Conservation (phyloP, 179 eudicot genomes). For the Gypsophila paniculata region DNA sequence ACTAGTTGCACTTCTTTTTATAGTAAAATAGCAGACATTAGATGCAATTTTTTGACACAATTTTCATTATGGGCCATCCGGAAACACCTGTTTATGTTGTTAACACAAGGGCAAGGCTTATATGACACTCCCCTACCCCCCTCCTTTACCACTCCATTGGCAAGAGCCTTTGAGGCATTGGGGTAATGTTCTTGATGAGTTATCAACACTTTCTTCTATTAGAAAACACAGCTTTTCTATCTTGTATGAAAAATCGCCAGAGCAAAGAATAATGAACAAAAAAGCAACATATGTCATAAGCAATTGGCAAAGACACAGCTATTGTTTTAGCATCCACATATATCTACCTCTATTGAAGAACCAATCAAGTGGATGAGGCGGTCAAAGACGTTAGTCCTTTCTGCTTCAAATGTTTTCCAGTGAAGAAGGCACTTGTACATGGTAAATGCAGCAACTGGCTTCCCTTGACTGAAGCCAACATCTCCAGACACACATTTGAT, state of each 20-base stretch:
- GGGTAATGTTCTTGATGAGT: too few species aligned
- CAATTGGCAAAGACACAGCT: neutral
- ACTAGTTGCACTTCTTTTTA: too few species aligned
- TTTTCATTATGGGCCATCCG: neutral
- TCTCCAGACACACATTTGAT: constrained; percentile 59
- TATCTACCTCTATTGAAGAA: constrained; percentile 67
- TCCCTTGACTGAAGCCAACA: constrained; percentile 87
- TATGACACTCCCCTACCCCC: too few species aligned
- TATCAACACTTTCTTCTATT: neutral
- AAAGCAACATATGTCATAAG: neutral
- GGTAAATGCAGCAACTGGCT: constrained; percentile 86
- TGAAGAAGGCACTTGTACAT: constrained; percentile 87
- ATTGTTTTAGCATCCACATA: constrained; percentile 11
- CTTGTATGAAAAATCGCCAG: neutral
- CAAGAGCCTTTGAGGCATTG: too few species aligned
- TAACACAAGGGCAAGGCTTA: neutral
- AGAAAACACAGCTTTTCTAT: neutral
- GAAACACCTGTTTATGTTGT: neutral
- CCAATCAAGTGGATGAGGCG: constrained; percentile 83
- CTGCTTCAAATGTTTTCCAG: constrained; percentile 85
- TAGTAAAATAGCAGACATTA: too few species aligned
- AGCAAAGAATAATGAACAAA: neutral
- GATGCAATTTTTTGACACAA: neutral
- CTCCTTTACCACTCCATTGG: too few species aligned
- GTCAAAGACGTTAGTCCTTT: constrained; percentile 84